phyloP scores from a whole-genome alignment of 495 filamentous ascomycete species.

The Xylaria longipes region DNA sequence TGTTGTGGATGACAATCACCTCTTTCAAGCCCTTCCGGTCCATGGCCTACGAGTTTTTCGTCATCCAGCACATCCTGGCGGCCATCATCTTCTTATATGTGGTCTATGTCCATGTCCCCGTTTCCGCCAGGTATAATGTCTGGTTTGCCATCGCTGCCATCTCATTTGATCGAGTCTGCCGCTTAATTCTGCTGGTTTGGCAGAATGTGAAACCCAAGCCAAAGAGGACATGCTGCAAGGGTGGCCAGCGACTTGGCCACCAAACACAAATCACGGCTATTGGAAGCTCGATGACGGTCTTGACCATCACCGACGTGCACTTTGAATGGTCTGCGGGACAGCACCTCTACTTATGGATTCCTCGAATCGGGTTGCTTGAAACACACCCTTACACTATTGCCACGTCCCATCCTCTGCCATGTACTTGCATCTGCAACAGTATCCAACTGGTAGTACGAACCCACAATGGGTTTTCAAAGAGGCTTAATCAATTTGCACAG shows the following conservation, averaged over 20 bases:
- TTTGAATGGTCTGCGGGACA: conserved; percentile 80
- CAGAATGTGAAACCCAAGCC: conserved; percentile 63
- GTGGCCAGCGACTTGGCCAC: conserved; percentile 54
- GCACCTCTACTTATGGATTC: conserved; percentile 78
- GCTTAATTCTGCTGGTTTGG: conserved; percentile 60
- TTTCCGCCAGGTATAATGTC: conserved; percentile 61
- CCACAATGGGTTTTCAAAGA: conserved; percentile 72
- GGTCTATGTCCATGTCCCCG: conserved; percentile 69
- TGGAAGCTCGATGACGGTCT: conserved; percentile 66
- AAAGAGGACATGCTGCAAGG: conserved; percentile 47
- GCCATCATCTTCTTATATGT: conserved; percentile 72
- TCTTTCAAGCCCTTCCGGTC: conserved; percentile 72
- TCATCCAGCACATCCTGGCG: conserved; percentile 76
- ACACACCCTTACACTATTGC: conserved; percentile 85
- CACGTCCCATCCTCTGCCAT: conserved; percentile 50
- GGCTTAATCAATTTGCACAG: conserved; percentile 67
- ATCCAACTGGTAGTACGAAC: conserved; percentile 77
- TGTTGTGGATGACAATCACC: conserved; percentile 74
- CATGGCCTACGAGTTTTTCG: conserved; percentile 79
- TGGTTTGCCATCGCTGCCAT: conserved; percentile 78
- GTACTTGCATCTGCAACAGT: conserved; percentile 59
- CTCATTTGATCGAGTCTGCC: conserved; percentile 70
- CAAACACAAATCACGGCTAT: conserved; percentile 69
- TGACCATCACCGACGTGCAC: conserved; percentile 72
- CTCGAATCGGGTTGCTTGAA: conserved; percentile 70